Base-by-base conservation (phyloP, 2,329 filamentous ascomycete species). In the Aspergillus sp. region DNA sequence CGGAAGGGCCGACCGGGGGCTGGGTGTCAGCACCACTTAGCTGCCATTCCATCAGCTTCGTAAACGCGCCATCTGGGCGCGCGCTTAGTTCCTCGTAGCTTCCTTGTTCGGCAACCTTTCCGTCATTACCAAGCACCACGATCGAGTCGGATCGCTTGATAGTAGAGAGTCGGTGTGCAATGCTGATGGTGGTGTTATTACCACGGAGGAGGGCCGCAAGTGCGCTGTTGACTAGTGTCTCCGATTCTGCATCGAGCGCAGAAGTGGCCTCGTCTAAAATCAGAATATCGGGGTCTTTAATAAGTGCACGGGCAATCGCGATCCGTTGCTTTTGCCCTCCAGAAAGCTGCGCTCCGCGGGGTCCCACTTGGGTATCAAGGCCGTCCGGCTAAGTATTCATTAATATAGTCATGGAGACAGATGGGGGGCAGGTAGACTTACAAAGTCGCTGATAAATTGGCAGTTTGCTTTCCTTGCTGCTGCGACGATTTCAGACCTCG, bases 261-360 rank as follows among this genome's bases (percentile, higher is more conserved):
- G 91, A 96, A 0, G 96, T 99, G 17, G 96, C 90, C 80, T 99
- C 95, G 70, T 99, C 95, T 1, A 99, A 84, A 60, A 99, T 96
- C 27, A 99, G 80, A 62, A 99, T 98, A 76, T 99, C 95, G 0
- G 96, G 96, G 62, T 97, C 86, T 76, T 98, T 98, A 66, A 99
- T 87, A 27, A 99, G 82, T 12, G 95, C 95, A 55, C 96, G 86
- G 5, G 95, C 95, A 73, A 99, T 99, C 39, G 95, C 95, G 68
- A 99, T 98, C 62, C 95, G 89, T 75, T 99, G 95, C 78, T 98
- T 98, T 76, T 99, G 95, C 0, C 95, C 95, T 52, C 95, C 95
- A 8, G 92, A 97, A 0, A 99, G 83, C 75, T 98, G 93, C 2
- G 93, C 93, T 35, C 95, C 95, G 63, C 95, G 85, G 15, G 93